These are phyloP conservation scores for Halophytophthora polymorphica DNA, from an alignment of 352 stramenopile genomes.

Conservation along the genomic window DNA sequence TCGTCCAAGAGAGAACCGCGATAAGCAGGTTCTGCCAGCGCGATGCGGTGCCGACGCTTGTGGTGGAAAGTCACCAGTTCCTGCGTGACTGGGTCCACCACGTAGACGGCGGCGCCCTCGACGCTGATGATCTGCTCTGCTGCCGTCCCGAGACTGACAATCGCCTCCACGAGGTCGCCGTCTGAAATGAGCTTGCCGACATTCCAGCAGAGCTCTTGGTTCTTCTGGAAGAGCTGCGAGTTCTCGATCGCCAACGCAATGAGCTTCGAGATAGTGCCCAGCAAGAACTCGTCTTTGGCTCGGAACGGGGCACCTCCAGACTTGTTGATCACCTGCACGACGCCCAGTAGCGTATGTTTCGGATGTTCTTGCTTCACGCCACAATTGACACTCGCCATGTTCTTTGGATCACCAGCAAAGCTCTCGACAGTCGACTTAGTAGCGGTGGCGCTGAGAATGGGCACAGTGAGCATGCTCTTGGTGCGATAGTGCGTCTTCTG, in stretches of 20 bases:
- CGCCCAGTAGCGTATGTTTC: slow-evolving; percentile 51
- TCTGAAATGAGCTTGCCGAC: slow-evolving; percentile 61
- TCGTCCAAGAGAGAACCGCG: slow-evolving; percentile 50
- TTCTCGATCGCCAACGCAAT: slow-evolving; percentile 81
- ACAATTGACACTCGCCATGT: not conserved
- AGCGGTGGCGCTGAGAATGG: slow-evolving; percentile 53
- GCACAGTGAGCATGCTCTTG: slow-evolving; percentile 75
- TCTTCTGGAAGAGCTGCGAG: slow-evolving; percentile 79
- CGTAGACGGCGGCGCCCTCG: slow-evolving; percentile 62
- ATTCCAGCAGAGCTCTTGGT: slow-evolving; percentile 61
- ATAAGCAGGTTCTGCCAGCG: slow-evolving; percentile 49
- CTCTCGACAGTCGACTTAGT: slow-evolving; percentile 16
- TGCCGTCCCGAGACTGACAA: slow-evolving; percentile 45
- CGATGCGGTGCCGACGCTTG: slow-evolving; percentile 59
- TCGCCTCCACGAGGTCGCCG: slow-evolving; percentile 56
- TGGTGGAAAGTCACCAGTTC: slow-evolving; percentile 74
- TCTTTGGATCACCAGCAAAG: not conserved
- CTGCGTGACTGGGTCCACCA: slow-evolving; percentile 34
- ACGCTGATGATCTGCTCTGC: slow-evolving; percentile 75
- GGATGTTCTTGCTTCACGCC: slow-evolving; percentile 1
- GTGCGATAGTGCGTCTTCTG: slow-evolving; percentile 80
- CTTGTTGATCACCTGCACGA: slow-evolving; percentile 84
- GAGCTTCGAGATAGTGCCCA: slow-evolving; percentile 72
- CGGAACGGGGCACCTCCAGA: slow-evolving; percentile 70
- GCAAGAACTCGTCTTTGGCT: slow-evolving; percentile 74